phyloP scores from a whole-genome alignment of 2,329 filamentous ascomycete species.

The Sodiomyces alkalinus region DNA sequence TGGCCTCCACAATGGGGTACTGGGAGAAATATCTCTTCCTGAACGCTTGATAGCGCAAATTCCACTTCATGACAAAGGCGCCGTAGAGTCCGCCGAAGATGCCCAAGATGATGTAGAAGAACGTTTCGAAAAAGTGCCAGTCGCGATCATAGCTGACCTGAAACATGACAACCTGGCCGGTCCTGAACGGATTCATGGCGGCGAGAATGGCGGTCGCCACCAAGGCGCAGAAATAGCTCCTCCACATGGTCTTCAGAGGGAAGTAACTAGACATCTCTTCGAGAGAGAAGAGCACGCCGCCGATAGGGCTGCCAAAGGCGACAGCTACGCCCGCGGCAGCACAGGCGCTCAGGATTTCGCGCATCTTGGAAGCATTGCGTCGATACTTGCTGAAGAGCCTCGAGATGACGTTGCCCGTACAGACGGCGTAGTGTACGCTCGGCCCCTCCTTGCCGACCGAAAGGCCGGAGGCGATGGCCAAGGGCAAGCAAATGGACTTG shows the following conservation, averaged over 20 bases:
- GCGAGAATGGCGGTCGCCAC: constrained; percentile 87
- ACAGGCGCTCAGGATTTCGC: constrained; percentile 88
- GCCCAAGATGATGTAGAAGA: constrained; percentile 83
- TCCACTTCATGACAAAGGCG: constrained; percentile 96
- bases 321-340: constrained; percentile 92
- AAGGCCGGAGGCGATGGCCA: constrained; percentile 85
- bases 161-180: constrained; percentile 98
- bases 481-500: constrained; percentile 79
- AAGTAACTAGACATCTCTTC: constrained; percentile 98
- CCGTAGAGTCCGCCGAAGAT: constrained; percentile 91
- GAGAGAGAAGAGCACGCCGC: constrained; percentile 87
- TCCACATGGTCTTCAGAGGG: constrained; percentile 92
- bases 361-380: constrained; percentile 80
- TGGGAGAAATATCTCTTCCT: constrained; percentile 79
- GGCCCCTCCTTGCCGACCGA: constrained; percentile 96
- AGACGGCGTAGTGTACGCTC: constrained; percentile 97
- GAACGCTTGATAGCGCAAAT: constrained; percentile 78
- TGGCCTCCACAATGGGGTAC: constrained; percentile 77
- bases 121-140: constrained; percentile 94
- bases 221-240: constrained; percentile 93
- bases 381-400: constrained; percentile 85
- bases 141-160: constrained; percentile 88
- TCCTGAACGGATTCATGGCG: constrained; percentile 94
- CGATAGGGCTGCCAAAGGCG: constrained; percentile 93
- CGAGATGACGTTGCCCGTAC: constrained; percentile 92